Evolutionary conservation across 2,329 filamentous ascomycete species (phyloP).

Genomic region (Colletotrichum filicis): DNA sequence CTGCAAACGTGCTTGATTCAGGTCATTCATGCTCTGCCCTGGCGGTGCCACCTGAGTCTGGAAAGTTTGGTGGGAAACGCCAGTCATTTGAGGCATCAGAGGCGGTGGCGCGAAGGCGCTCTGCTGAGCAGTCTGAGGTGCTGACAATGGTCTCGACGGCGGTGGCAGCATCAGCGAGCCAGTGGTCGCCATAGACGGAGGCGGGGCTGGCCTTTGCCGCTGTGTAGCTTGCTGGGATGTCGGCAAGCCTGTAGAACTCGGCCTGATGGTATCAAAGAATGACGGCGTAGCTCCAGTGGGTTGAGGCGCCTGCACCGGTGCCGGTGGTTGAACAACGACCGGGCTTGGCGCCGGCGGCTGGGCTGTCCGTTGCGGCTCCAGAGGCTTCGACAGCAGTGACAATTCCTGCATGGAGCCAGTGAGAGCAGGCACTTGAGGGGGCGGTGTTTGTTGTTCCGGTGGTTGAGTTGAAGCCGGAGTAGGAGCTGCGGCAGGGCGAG

Average conservation of each 20-base stretch:
- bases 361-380: constrained; percentile 57
- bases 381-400: constrained; percentile 62
- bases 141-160: constrained; percentile 84
- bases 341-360: constrained; percentile 39
- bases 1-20: constrained; percentile 74
- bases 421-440: constrained; percentile 58
- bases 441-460: constrained; percentile 44
- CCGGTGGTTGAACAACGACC: constrained; percentile 44
- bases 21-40: constrained; percentile 81
- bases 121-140: constrained; percentile 83
- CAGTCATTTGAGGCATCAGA: constrained; percentile 87
- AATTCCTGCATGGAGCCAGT: constrained; percentile 75
- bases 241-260: constrained; percentile 27
- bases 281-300: constrained; percentile 66
- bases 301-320: constrained; percentile 53
- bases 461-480: constrained; percentile 35
- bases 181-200: constrained; percentile 62
- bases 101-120: constrained; percentile 79
- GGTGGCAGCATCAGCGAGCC: constrained; percentile 78
- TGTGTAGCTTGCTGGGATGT: constrained; percentile 38
- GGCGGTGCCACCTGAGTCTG: constrained; percentile 74
- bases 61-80: constrained; percentile 54
- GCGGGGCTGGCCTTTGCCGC: constrained; percentile 58
- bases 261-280: constrained; percentile 61
- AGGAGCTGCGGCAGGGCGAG: constrained; percentile 47